Conservation (phyloP, 164 flowering plant species). For the Amborella trichopoda region DNA sequence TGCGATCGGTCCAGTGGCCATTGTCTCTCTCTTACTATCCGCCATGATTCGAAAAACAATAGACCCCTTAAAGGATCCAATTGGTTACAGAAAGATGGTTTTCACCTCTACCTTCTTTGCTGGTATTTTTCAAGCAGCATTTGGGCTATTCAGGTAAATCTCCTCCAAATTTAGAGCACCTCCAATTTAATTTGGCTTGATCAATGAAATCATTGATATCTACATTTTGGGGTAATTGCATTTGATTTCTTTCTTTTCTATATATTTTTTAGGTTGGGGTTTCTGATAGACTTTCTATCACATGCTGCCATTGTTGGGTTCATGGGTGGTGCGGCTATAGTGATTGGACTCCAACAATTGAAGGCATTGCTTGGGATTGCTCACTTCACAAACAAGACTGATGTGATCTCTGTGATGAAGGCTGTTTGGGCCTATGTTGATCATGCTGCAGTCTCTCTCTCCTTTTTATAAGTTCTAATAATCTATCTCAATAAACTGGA, state of each 20-base stretch:
- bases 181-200: not conserved
- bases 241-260: not conserved
- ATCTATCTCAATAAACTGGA: too few species aligned
- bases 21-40: conserved; percentile 64
- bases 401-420: conserved; percentile 48
- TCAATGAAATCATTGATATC: too few species aligned
- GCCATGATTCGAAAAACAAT: conserved; percentile 38
- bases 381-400: conserved; percentile 68
- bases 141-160: conserved; percentile 58
- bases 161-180: not conserved
- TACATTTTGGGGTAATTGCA: not conserved
- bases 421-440: conserved; percentile 40
- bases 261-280: conserved; percentile 47
- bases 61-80: conserved; percentile 55
- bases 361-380: conserved; percentile 63
- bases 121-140: conserved; percentile 57
- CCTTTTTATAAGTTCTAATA: too few species aligned
- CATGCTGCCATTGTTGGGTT: conserved; percentile 92
- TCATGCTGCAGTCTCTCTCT: conserved; percentile 39
- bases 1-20: conserved; percentile 88
- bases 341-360: conserved; percentile 79
- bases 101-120: conserved; percentile 81
- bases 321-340: conserved; percentile 91
- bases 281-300: conserved; percentile 77
- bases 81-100: conserved; percentile 37